Percentiles rank a stretch among this genome's conserved stretches.
These are phyloP conservation scores for Plasmodium gaboni DNA, from an alignment of 169 alveolate species.

Conservation along the genomic window DNA sequence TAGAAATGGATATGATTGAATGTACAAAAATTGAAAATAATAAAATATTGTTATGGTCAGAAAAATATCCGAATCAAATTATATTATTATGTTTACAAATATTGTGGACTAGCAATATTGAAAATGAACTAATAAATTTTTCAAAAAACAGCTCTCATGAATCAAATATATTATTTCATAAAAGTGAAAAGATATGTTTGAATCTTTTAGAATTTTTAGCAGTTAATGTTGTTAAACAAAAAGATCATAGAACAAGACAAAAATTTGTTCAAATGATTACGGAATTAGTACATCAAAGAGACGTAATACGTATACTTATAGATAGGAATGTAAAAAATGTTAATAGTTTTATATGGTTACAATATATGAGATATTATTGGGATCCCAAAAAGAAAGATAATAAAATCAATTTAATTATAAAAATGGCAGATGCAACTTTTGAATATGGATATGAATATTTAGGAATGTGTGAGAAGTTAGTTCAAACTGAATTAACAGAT, in stretches of 20 bases:
- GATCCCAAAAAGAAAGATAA: conserved; percentile 81
- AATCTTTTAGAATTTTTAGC: conserved; percentile 90
- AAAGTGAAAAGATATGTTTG: conserved; percentile 83
- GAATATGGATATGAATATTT: conserved; percentile 98
- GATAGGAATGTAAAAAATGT: conserved; percentile 62
- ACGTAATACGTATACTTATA: conserved; percentile 91
- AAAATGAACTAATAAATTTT: conserved; percentile 76
- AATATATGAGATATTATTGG: conserved; percentile 97
- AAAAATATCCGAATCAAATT: conserved; percentile 90
- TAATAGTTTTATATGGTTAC: conserved; percentile 95
- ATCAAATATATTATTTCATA: conserved; percentile 62
- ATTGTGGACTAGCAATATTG: conserved; percentile 91
- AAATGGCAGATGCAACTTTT: conserved; percentile 95
- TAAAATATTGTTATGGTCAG: conserved; percentile 80
- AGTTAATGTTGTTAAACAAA: conserved; percentile 91
- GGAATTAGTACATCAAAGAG: conserved; percentile 97
- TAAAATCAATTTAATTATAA: conserved; percentile 82
- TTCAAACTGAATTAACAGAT: conserved; percentile 99
- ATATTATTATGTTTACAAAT: conserved; percentile 89
- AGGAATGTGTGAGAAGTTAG: conserved; percentile 97
- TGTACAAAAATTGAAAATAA: conserved; percentile 32
- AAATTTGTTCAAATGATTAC: conserved; percentile 95
- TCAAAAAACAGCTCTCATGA: conserved; percentile 38
- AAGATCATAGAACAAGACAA: conserved; percentile 90
- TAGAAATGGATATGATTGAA: conserved; percentile 78